These are phyloP conservation scores for Trichoderma arundinaceum DNA, from an alignment of 2,329 filamentous ascomycete genomes.

Conservation along the genomic window DNA sequence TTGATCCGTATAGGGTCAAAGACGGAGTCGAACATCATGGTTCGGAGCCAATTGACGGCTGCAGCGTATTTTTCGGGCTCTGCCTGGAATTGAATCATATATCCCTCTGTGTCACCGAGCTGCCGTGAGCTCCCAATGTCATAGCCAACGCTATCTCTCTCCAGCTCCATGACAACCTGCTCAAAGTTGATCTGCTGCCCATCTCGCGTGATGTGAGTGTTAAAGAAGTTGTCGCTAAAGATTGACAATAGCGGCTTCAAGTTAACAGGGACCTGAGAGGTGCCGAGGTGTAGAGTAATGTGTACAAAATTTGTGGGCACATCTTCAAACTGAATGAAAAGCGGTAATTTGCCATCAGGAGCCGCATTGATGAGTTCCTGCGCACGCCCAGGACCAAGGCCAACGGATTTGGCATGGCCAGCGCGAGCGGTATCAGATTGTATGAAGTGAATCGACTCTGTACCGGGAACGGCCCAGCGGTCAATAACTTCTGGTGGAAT, in stretches of 20 bases:
- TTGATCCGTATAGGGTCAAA: conserved; percentile 75
- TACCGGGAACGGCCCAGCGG: conserved; percentile 79
- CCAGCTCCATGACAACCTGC: conserved; percentile 87
- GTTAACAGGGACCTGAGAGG: conserved; percentile 75
- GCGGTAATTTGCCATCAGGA: conserved; percentile 63
- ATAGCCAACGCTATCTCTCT: conserved; percentile 89
- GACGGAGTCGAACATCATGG: conserved; percentile 85
- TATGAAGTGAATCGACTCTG: conserved; percentile 94
- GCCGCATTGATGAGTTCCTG: conserved; percentile 79
- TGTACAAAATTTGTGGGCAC: conserved; percentile 93
- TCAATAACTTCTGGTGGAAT: conserved; percentile 85
- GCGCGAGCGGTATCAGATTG: conserved; percentile 83
- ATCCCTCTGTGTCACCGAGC: conserved; percentile 79
- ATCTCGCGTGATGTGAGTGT: conserved; percentile 79
- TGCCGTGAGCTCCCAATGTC: conserved; percentile 69
- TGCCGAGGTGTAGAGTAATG: conserved; percentile 80
- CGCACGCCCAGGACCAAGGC: conserved; percentile 68
- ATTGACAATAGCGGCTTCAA: conserved; percentile 83
- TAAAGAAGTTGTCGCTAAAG: conserved; percentile 93
- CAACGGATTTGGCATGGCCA: conserved; percentile 75
- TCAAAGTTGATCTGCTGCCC: conserved; percentile 85
- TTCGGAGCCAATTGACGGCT: conserved; percentile 81
- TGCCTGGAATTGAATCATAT: conserved; percentile 81
- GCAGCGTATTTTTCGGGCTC: conserved; percentile 86
- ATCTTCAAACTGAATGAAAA: conserved; percentile 97